Conservation (phyloP, 345 rosid genomes). For the Euclidium syriacum region DNA sequence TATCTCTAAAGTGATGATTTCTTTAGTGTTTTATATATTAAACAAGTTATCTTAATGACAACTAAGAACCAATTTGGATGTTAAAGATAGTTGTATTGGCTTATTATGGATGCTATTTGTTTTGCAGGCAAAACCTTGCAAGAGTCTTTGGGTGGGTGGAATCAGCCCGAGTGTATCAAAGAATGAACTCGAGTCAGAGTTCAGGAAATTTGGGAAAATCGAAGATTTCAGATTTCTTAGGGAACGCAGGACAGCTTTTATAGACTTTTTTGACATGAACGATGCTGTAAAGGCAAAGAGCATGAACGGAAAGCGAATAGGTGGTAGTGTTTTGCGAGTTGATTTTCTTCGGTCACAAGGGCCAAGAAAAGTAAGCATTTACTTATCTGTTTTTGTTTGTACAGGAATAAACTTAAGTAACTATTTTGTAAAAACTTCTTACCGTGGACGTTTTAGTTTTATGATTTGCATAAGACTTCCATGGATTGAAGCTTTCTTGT, state of each 20-base stretch:
- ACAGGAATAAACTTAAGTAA: neutral
- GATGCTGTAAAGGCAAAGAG: slow-evolving; percentile 77
- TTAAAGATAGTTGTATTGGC: neutral
- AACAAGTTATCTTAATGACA: neutral
- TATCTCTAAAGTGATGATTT: neutral
- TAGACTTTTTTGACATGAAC: slow-evolving; percentile 60
- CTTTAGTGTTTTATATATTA: neutral
- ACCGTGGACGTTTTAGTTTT: neutral
- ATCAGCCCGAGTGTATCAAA: slow-evolving; percentile 56
- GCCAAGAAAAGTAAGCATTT: slow-evolving; percentile 62
- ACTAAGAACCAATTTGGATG: neutral
- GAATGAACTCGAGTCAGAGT: slow-evolving; percentile 68
- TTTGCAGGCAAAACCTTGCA: slow-evolving; percentile 80
- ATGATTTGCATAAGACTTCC: neutral
- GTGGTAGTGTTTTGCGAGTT: slow-evolving; percentile 80
- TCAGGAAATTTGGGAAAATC: slow-evolving; percentile 66
- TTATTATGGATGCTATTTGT: slow-evolving; percentile 12
- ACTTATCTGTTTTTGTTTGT: neutral
- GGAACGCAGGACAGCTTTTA: slow-evolving; percentile 70
- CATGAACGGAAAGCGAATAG: slow-evolving; percentile 73
- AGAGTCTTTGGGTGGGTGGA: slow-evolving; percentile 91
- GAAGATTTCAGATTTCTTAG: slow-evolving; percentile 73
- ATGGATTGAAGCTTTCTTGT: neutral
- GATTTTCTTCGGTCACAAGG: slow-evolving; percentile 80
- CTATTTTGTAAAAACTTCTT: neutral